A percentile compares a stretch with the other conserved stretches of the same genome.
Conservation (phyloP, 306 rosid genomes). For the Canavalia ensiformis region DNA sequence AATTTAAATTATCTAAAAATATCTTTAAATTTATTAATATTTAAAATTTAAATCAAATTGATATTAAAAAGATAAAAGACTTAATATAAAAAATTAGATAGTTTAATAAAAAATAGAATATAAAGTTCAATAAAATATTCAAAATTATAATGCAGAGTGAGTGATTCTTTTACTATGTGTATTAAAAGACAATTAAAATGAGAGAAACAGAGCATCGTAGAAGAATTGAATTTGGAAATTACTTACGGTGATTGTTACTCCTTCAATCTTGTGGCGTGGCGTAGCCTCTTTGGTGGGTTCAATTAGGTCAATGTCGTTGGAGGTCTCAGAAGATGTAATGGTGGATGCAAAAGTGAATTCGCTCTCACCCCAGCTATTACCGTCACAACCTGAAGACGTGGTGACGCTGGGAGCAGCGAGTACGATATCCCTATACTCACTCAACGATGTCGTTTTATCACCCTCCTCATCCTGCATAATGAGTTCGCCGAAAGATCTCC, state of each 20-base stretch:
- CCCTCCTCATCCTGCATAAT: constrained; percentile 39
- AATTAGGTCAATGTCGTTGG: constrained; percentile 1
- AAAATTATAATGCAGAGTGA: no score
- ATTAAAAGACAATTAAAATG: no score
- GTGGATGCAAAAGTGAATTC: constrained; percentile 56
- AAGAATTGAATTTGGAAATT: background rate
- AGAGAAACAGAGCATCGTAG: background rate
- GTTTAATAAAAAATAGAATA: no score
- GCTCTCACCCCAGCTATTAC: constrained; percentile 70
- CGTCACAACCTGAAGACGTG: constrained; percentile 31
- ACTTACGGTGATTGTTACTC: constrained; percentile 24
- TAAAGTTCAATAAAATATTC: no score
- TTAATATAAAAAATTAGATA: no score
- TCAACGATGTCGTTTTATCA: constrained; percentile 41
- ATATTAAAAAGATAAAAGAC: no score
- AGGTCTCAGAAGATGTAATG: constrained; percentile 30
- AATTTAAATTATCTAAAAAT: no score
- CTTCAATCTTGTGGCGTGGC: constrained; percentile 11
- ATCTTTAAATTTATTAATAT: no score
- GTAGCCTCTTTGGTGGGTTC: background rate
- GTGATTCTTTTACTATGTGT: no score
- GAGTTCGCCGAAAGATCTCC: constrained; percentile 47
- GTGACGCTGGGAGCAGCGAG: background rate
- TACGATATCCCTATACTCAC: background rate
- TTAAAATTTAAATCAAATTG: no score